These are phyloP conservation scores for Eucalyptus shirleyi DNA, from an alignment of 345 rosid genomes.

Conservation along the genomic window DNA sequence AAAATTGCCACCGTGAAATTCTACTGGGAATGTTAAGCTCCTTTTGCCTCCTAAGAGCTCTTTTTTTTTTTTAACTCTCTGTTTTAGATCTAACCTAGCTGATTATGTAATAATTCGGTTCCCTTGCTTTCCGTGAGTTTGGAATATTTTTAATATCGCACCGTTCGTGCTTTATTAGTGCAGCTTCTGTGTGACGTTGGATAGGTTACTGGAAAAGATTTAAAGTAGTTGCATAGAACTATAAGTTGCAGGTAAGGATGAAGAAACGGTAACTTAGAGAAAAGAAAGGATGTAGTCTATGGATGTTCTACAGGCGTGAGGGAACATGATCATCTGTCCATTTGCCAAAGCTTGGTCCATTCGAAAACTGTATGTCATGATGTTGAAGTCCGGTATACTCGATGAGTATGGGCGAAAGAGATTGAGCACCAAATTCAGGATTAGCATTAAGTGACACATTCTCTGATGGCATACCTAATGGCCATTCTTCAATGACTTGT, in stretches of 20 bases:
- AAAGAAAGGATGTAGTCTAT: background rate
- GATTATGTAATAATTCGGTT: background rate
- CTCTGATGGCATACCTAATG: background rate
- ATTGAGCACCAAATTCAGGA: background rate
- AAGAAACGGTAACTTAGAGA: background rate
- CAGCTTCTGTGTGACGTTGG: background rate
- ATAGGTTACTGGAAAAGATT: background rate
- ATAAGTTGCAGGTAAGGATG: background rate
- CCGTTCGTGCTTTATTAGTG: background rate
- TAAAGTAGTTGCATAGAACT: background rate
- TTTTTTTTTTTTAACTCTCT: background rate
- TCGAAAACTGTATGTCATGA: background rate
- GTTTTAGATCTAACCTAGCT: background rate
- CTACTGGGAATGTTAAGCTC: background rate
- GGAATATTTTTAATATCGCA: background rate
- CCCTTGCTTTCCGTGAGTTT: background rate
- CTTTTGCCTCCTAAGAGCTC: background rate
- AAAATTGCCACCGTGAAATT: background rate
- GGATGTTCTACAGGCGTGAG: background rate
- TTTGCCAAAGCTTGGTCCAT: background rate
- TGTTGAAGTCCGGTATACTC: background rate
- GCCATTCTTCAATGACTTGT: background rate
- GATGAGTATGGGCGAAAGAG: background rate
- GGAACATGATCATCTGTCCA: background rate
- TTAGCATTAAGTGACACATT: background rate